Evolutionary conservation across 2,329 filamentous ascomycete genomes (phyloP), one percentile per base, ranked within the genome.

Genomic region (Colletotrichum sp.): DNA sequence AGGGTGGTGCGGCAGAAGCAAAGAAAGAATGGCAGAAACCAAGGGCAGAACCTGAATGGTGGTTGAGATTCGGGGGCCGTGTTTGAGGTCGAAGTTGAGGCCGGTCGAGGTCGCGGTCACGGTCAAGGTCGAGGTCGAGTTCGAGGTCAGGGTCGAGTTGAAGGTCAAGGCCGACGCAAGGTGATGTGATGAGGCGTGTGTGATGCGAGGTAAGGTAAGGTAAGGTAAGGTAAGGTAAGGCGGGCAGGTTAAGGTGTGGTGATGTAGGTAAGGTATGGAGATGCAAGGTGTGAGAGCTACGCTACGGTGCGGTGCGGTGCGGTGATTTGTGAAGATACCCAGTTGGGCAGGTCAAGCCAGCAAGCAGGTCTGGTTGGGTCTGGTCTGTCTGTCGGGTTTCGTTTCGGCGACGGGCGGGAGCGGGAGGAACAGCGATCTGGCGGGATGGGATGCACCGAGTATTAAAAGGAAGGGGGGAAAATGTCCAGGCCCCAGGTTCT

Each of bases 381-480:
- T 16, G 70, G 64, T 76, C 34, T 16, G 34, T 39, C 70, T 64
- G 70, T 76, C 70, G 74, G 74, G 73, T 69, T 49, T 73, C 21
- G 74, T 73, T 73, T 76, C 64, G 70, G 59, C 74, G 74, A 57
- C 70, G 74, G 74, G 74, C 74, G 74, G 74, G 74, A 76, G 74
- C 74, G 74, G 74, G 70, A 76, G 74, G 70, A 76, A 65, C 74
- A 76, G 74, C 74, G 73, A 76, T 76, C 70, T 74, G 64, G 39
- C 65, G 74, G 74, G 70, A 68, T 73, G 69, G 63, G 73, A 75
- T 63, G 64, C 64, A 76, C 49, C 64, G 70, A 69, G 69, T 62
- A 68, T 52, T 70, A 69, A 66, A 63, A 36, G 28, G 64, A 72
- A 28, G 28, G 49, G 49, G 52, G 28, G 21, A 44, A 63, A 49